phyloP scores from a whole-genome alignment of 2,329 filamentous ascomycete species.

The Cladorrhinum sp. region DNA sequence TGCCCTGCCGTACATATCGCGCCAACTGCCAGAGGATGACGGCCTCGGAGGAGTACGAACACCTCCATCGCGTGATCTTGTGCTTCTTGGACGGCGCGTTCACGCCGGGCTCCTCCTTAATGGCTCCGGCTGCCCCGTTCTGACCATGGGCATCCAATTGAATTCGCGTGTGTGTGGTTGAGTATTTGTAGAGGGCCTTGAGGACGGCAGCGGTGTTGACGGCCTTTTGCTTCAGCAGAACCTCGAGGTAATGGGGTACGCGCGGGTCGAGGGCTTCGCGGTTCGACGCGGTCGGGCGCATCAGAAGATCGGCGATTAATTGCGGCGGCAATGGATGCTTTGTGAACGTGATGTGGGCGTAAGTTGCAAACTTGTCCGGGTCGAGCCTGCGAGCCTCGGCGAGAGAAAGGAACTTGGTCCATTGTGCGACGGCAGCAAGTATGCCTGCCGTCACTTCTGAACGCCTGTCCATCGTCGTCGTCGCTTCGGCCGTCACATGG shows the following conservation, averaged over 20 bases:
- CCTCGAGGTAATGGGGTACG: slow-evolving; percentile 57
- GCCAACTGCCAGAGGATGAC: slow-evolving; percentile 90
- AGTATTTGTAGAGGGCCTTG: slow-evolving; percentile 54
- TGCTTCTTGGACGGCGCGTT: slow-evolving; percentile 16
- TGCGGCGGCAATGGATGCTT: slow-evolving; percentile 51
- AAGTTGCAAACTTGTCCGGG: slow-evolving; percentile 50
- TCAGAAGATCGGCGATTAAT: slow-evolving; percentile 55
- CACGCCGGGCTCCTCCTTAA: slow-evolving; percentile 19
- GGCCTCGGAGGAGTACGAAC: slow-evolving; percentile 69
- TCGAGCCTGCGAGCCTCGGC: slow-evolving; percentile 53
- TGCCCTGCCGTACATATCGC: slow-evolving; percentile 69
- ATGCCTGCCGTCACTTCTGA: slow-evolving; percentile 14
- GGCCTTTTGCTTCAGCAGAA: slow-evolving; percentile 49
- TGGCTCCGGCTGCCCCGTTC: neutral
- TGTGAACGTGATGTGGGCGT: slow-evolving; percentile 46
- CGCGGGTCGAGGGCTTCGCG: slow-evolving; percentile 55
- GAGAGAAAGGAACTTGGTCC: slow-evolving; percentile 50
- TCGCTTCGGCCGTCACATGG: slow-evolving; percentile 12
- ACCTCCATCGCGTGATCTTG: slow-evolving; percentile 46
- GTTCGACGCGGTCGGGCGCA: slow-evolving; percentile 51
- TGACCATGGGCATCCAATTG: slow-evolving; percentile 15
- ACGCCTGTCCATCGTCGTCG: slow-evolving; percentile 17
- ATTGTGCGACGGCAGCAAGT: slow-evolving; percentile 35
- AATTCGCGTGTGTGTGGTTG: slow-evolving; percentile 44
- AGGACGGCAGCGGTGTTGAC: slow-evolving; percentile 56